Percentiles rank a stretch among this genome's conserved stretches.
Evolutionary conservation across 257 asterid species (phyloP).

Genomic region (Coffea eugenioides): DNA sequence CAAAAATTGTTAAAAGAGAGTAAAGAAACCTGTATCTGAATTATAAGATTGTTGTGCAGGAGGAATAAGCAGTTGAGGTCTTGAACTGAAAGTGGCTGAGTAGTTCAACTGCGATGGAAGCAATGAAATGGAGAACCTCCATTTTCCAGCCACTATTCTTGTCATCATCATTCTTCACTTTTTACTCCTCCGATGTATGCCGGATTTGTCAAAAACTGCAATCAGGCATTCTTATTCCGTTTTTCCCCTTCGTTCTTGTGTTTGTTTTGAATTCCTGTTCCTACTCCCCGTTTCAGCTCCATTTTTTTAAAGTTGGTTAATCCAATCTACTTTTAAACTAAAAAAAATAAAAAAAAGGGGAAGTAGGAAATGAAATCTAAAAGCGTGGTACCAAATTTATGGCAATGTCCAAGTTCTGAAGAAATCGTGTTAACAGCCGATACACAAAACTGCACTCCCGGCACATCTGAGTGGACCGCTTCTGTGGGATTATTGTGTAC

Average conservation of each 20-base stretch:
- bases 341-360: no score
- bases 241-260: no score
- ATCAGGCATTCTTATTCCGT: neutral
- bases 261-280: no score
- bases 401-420: neutral
- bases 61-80: neutral
- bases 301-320: neutral
- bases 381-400: neutral
- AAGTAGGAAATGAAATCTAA: neutral
- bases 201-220: no score
- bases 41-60: neutral
- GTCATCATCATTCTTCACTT: neutral
- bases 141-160: neutral
- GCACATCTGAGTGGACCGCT: neutral
- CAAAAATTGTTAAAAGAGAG: neutral
- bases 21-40: constrained; percentile 4
- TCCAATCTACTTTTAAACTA: no score
- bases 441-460: neutral
- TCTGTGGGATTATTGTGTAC: no score
- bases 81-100: neutral
- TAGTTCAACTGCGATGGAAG: neutral
- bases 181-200: neutral
- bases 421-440: neutral
- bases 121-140: neutral
- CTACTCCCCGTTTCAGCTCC: neutral